Conservation (phyloP, 169 alveolate species). For the Cryptosporidium viatorum region DNA sequence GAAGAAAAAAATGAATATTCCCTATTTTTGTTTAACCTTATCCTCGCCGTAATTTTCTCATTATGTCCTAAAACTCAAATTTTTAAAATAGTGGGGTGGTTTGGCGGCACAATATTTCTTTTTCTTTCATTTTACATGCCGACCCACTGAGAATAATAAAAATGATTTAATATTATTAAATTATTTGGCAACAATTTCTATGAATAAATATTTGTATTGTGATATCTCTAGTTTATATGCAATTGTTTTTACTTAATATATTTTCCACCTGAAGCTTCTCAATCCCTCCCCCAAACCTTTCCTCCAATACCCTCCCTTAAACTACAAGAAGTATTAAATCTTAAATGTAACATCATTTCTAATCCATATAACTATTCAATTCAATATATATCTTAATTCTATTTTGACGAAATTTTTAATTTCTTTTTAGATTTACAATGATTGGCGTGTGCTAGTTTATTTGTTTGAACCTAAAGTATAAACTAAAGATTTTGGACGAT, state of each 20-base stretch:
- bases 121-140: constrained; percentile 21
- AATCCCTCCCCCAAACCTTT: neutral
- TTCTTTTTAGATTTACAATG: neutral
- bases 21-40: neutral
- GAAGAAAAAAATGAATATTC: neutral
- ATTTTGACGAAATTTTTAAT: neutral
- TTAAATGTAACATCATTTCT: too few species aligned
- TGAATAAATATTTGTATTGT: neutral
- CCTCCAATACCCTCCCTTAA: neutral
- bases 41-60: constrained; percentile 27
- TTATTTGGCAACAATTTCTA: neutral
- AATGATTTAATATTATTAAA: neutral
- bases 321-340: neutral
- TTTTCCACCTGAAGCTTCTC: neutral
- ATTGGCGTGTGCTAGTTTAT: neutral
- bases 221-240: neutral
- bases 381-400: too few species aligned
- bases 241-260: too few species aligned
- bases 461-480: neutral
- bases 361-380: too few species aligned
- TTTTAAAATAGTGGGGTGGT: constrained; percentile 67
- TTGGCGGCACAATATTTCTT: constrained; percentile 54
- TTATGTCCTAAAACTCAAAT: constrained; percentile 46
- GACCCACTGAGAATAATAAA: neutral
- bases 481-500: too few species aligned